Conservation (phyloP, 1,284 basidiomycete species). For the Ceratobasidium papillatum region DNA sequence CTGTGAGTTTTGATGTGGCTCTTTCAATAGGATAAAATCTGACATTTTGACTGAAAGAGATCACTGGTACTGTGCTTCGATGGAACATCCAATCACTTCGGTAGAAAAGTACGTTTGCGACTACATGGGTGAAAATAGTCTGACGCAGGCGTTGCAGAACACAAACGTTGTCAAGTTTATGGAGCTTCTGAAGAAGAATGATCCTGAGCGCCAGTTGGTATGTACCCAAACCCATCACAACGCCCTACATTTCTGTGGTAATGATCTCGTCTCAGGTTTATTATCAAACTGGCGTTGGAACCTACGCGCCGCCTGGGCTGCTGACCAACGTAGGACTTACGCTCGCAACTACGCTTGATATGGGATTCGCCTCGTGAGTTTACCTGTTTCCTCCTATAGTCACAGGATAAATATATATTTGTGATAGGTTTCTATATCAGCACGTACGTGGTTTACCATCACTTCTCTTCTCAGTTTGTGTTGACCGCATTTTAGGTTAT, state of each 20-base stretch:
- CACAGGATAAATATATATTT: background rate
- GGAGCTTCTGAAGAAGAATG: conserved; percentile 40
- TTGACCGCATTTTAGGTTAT: background rate
- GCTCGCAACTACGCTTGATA: background rate
- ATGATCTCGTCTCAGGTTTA: background rate
- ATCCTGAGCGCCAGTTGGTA: conserved; percentile 39
- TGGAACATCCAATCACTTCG: conserved; percentile 43
- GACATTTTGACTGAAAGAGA: background rate
- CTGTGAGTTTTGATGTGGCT: background rate
- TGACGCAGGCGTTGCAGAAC: background rate
- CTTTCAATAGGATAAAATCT: too few relatives aligned
- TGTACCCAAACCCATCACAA: background rate
- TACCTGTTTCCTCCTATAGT: background rate
- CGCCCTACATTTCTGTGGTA: background rate
- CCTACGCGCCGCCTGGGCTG: conserved; percentile 14
- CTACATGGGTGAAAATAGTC: background rate
- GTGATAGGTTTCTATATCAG: background rate
- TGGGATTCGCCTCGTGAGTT: background rate
- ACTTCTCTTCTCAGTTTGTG: background rate
- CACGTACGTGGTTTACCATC: background rate
- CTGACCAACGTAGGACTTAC: background rate
- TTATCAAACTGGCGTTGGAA: conserved; percentile 24
- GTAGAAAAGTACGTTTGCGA: background rate
- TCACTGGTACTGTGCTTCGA: conserved; percentile 45
- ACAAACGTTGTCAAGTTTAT: conserved; percentile 36